A percentile compares a stretch with the other conserved stretches of the same genome.
Conservation (phyloP, 2,329 filamentous ascomycete species). For the Pseudogymnoascus sp. region DNA sequence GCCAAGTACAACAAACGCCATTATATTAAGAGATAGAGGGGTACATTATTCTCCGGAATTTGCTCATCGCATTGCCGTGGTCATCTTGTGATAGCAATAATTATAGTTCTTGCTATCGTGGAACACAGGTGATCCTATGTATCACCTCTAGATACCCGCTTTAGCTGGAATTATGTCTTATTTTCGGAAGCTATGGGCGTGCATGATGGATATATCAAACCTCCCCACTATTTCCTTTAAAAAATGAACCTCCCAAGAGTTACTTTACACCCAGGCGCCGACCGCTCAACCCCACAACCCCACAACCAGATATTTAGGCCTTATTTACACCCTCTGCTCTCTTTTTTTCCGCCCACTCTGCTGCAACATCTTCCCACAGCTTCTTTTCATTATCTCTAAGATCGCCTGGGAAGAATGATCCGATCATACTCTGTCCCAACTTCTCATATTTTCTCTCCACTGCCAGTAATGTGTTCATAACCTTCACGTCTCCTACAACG, state of each 20-base stretch:
- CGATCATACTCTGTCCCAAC: conserved; percentile 9
- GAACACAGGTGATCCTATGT: neutral
- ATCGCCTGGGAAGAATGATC: conserved; percentile 12
- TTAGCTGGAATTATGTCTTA: neutral
- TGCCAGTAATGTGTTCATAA: conserved; percentile 9
- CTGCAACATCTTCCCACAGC: conserved; percentile 8
- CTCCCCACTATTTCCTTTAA: neutral
- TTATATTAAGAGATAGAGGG: too few relatives aligned
- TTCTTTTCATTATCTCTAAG: conserved; percentile 9
- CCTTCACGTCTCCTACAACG: conserved; percentile 1
- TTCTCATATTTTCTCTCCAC: conserved; percentile 12
- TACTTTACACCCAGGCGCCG: neutral
- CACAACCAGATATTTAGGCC: neutral
- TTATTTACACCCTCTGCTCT: neutral
- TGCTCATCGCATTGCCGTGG: too few relatives aligned
- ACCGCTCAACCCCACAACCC: neutral
- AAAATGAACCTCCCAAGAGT: neutral
- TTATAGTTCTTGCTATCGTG: neutral
- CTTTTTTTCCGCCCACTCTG: neutral
- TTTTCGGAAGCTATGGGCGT: neutral
- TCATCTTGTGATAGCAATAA: too few relatives aligned
- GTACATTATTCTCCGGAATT: too few relatives aligned
- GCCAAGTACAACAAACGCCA: too few relatives aligned
- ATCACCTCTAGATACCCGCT: neutral
- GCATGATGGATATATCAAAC: neutral